Percentiles rank a stretch among this genome's conserved stretches.
These are phyloP conservation scores for Sphagnum magellanicum DNA, from an alignment of 228 moss, liverwort and hornwort species.

Conservation along the genomic window DNA sequence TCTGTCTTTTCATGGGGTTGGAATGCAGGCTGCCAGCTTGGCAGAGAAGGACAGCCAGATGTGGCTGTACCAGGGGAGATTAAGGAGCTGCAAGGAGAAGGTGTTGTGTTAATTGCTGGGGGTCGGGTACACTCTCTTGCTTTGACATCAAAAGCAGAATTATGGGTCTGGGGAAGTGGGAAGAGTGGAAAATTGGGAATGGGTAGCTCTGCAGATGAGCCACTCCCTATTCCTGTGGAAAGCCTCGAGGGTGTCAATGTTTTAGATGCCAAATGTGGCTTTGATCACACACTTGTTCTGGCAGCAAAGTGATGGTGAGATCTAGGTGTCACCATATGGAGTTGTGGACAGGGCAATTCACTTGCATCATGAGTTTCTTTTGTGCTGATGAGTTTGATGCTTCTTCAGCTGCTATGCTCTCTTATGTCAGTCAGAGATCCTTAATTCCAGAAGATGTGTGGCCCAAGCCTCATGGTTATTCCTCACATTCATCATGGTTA, in stretches of 20 bases:
- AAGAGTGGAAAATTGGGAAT: constrained; percentile 84
- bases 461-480: no score
- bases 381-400: no score
- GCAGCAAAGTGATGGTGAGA: no score
- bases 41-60: constrained; percentile 28
- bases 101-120: constrained; percentile 31
- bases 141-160: constrained; percentile 28
- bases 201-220: constrained; percentile 64
- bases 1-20: constrained; percentile 82
- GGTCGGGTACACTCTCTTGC: constrained; percentile 74
- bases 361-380: no score
- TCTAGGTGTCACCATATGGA: no score
- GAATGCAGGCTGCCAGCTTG: constrained; percentile 68
- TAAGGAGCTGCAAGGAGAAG: constrained; percentile 28
- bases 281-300: constrained; percentile 72
- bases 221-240: constrained; percentile 38
- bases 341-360: no score
- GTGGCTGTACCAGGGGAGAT: constrained; percentile 29
- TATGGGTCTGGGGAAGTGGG: constrained; percentile 90
- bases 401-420: no score
- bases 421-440: no score
- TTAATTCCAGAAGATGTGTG: no score
- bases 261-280: constrained; percentile 48
- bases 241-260: constrained; percentile 19
- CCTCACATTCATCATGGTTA: no score